Evolutionary conservation across 225 moss, liverwort and hornwort species (phyloP).

Genomic region (Asterella californica): DNA sequence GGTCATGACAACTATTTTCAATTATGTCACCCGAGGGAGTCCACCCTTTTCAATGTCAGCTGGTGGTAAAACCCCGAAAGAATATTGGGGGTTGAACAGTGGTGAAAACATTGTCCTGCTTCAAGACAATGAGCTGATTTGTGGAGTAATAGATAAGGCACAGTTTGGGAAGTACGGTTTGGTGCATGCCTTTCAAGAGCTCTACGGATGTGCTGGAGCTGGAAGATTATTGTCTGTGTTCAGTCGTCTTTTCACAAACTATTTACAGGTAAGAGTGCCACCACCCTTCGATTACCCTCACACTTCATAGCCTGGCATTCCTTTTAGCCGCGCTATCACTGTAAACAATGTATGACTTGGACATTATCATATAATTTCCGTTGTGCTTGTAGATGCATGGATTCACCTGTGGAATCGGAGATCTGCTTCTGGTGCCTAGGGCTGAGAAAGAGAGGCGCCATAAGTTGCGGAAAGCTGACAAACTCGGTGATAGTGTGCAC

Average conservation of each 20-base stretch:
- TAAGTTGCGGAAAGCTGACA: constrained; percentile 74
- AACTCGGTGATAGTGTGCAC: constrained; percentile 71
- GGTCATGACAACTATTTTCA: constrained; percentile 93
- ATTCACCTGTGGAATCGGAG: constrained; percentile 87
- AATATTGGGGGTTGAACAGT: constrained; percentile 91
- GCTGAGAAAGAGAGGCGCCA: constrained; percentile 72
- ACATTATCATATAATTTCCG: background rate
- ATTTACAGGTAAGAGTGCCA: constrained; percentile 61
- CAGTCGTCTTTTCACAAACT: constrained; percentile 94
- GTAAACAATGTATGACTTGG: background rate
- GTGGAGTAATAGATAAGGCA: constrained; percentile 92
- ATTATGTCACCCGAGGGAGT: constrained; percentile 65
- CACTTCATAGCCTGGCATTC: background rate
- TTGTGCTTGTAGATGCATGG: constrained; percentile 74
- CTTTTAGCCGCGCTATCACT: background rate
- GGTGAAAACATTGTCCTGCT: constrained; percentile 81
- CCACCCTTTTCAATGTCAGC: constrained; percentile 84
- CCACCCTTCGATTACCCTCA: background rate
- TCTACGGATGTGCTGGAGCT: constrained; percentile 81
- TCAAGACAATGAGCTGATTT: constrained; percentile 85
- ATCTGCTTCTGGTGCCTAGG: constrained; percentile 64
- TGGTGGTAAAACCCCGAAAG: constrained; percentile 80
- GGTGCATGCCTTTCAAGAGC: constrained; percentile 91
- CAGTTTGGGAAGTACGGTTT: constrained; percentile 97
- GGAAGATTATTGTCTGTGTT: constrained; percentile 84